Base-by-base conservation (phyloP, 2,329 filamentous ascomycete genomes). In the Dactylellina haptotyla region DNA sequence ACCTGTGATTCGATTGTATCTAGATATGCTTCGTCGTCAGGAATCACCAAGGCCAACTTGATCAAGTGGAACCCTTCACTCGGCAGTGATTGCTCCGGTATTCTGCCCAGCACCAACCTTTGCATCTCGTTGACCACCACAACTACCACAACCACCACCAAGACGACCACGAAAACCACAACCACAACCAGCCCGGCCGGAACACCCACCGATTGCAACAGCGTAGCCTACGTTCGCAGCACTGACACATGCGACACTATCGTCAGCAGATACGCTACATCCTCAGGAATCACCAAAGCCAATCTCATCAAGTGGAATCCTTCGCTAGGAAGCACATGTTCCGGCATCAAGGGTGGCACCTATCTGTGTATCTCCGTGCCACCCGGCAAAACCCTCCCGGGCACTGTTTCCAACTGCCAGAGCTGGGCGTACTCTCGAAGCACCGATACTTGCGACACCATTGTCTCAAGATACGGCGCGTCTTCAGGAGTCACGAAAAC, bases 221-320 rank as follows among this genome's bases (percentile, higher is more conserved):
- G 23, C 9, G 56, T 28, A 14, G 61, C 37, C 1, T 54, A 61
- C 18, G 30, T 39, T 16, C 16, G 30, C 4, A 30, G 23, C 8
- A 43, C 34, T 28, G 39, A 34, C 14, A 66, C 51, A 14, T 66
- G 62, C 23, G 51, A 14, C 18, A 58, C 41, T 34, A 12, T 61
- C 14, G 64, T 54, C n/a, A 23, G 30, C 32, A 23, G 64, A 25
- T 61, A 54, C 34, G 37, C 30, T 12, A 16, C 23, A 10, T 65
- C 61, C 6, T 16, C 50, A 9, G 28, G 28, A 0, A 14, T 56
- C 1, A 61, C 64, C 3, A 10, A 46, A n/a, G 37, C 56, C 12
- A 61, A 61, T 23, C 37, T 69, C 2, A 54, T 69, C 12, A 16
- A 18, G 14, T 69, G 56, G 64, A 69, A 69, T 30, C 30, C 64